A percentile compares a stretch with the other conserved stretches of the same genome.
Evolutionary conservation across 140 eudicot genomes (phyloP).

Genomic region (Senecio squalidus): DNA sequence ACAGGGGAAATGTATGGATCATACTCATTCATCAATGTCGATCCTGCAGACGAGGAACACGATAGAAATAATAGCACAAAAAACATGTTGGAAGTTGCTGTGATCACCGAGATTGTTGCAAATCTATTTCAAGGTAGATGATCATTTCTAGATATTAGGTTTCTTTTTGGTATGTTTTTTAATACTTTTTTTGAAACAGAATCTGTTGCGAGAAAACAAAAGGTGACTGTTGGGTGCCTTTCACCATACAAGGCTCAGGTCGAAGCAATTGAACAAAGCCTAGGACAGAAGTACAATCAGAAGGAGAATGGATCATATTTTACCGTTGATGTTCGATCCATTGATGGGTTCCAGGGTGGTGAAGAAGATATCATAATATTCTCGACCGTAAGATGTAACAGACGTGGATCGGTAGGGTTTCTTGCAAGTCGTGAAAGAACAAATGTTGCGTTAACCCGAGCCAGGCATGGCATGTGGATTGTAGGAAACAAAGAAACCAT

Average conservation of each 20-base stretch:
- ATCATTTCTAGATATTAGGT: background rate
- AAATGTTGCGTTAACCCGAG: constrained; percentile 42
- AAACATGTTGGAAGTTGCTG: constrained; percentile 40
- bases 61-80: constrained; percentile 24
- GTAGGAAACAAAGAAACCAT: constrained; percentile 31
- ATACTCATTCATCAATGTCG: constrained; percentile 37
- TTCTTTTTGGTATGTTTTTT: background rate
- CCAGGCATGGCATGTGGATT: constrained; percentile 33
- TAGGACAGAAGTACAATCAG: constrained; percentile 27
- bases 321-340: constrained; percentile 25
- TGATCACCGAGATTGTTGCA: constrained; percentile 26
- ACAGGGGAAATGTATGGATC: constrained; percentile 34
- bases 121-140: constrained; percentile 28
- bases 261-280: constrained; percentile 7
- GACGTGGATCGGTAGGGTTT: constrained; percentile 27
- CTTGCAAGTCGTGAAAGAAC: constrained; percentile 23
- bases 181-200: constrained; percentile 18
- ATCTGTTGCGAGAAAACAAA: constrained; percentile 25
- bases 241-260: constrained; percentile 61
- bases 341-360: constrained; percentile 47
- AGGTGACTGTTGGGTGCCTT: constrained; percentile 49
- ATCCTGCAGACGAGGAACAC: constrained; percentile 28
- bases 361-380: constrained; percentile 43
- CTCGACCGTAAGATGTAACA: constrained; percentile 35
- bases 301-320: constrained; percentile 1